Base-by-base conservation (phyloP, 2,329 filamentous ascomycete genomes). In the Penicillium sclerotiorum region DNA sequence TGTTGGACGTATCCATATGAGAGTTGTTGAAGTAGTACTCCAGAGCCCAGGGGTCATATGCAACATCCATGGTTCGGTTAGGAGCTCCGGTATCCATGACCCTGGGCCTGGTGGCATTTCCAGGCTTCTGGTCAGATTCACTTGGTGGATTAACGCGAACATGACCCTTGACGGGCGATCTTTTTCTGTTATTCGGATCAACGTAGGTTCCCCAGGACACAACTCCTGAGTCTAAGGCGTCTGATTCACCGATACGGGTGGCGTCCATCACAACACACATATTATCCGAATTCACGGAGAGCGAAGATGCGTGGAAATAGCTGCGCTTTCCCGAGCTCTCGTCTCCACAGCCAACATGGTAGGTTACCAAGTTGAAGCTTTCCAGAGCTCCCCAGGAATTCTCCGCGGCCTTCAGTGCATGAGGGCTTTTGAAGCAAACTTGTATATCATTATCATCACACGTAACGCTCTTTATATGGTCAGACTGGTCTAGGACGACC, bases 401-500 rank as follows among this genome's bases (percentile, higher is more conserved):
- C 25, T 47, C 27, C 11, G 17, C n/a, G n/a, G 32, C 22, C 6
- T 11, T 4, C 18, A 28, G 13, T 22, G 45, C 44, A 27, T n/a
- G 6, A 2, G 45, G 35, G 4, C 25, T 41, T 4, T 32, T 32
- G 27, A 47, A 47, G 25, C 45, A 47, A n/a, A 47, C 22, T 20
- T 47, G 23, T 11, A 47, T 39, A 13, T 47, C 21, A 17, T 39
- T 23, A 17, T 30, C 21, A 15, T 47, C 27, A 25, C 45, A 47
- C 13, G 17, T 33, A 20, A 47, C 21, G 8, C 30, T 41, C n/a
- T 33, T 22, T 12, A 47, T 17, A 8, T 47, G 23, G 25, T 32
- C 13, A 8, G 45, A 47, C 6, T 47, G 45, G 17, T 47, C 45
- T 23, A 47, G 32, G 7, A 47, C 25, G 17, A 47, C 45, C 9